Evolutionary conservation across 768 basidiomycete species (phyloP).

Genomic region (Russula lepida): DNA sequence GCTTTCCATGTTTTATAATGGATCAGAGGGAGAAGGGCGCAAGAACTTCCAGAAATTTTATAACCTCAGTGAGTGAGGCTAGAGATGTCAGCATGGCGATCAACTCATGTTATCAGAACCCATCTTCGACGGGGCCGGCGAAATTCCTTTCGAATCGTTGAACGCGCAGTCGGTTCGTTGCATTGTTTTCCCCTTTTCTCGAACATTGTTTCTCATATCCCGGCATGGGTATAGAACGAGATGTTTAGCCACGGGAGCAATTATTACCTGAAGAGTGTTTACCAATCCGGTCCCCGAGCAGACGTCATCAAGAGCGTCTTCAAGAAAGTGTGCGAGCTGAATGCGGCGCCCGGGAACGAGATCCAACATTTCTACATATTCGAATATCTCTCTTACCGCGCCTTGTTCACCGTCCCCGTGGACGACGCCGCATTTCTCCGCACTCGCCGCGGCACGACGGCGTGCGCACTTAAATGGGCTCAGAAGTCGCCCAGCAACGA

Average conservation of each 20-base stretch:
- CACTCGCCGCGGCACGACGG: constrained; percentile 19
- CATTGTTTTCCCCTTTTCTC: background rate
- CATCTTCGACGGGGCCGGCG: constrained; percentile 32
- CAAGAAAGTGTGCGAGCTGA: background rate
- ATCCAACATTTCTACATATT: constrained; percentile 28
- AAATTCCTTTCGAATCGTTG: constrained; percentile 40
- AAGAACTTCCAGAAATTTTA: constrained; percentile 38
- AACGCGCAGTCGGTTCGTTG: constrained; percentile 33
- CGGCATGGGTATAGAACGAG: constrained; percentile 30
- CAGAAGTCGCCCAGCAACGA: background rate
- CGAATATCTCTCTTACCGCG: constrained; percentile 37
- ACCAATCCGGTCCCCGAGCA: background rate
- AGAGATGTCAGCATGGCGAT: no score
- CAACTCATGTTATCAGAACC: constrained; percentile 29
- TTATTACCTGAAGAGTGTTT: constrained; percentile 37
- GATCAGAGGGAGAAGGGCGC: constrained; percentile 41
- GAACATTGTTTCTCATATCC: no score
- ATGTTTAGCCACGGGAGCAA: constrained; percentile 30
- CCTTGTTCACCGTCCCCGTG: constrained; percentile 26
- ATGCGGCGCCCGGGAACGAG: constrained; percentile 18
- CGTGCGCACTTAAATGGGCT: background rate
- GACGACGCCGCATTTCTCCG: constrained; percentile 38
- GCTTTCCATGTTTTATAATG: constrained; percentile 40
- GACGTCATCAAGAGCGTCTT: background rate
- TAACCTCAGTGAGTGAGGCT: constrained; percentile 33